Percentiles rank a stretch among this genome's conserved stretches.
Evolutionary conservation across 192 early-diverging fungal genomes (phyloP).

Genomic region (Rhizophagus clarus): DNA sequence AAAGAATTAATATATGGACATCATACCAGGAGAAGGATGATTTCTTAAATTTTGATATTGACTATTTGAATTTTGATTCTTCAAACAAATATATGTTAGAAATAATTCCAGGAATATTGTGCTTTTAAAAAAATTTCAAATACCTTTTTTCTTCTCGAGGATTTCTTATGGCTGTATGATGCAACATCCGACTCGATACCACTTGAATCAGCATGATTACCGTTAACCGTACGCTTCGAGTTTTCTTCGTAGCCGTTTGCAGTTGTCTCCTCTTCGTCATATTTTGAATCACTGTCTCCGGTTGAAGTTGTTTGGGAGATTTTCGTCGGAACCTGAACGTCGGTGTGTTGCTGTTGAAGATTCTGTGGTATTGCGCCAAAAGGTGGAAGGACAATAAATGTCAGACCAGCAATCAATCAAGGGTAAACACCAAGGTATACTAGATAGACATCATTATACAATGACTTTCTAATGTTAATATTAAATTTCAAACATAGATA

Average conservation of each 20-base stretch:
- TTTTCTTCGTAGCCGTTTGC: background rate
- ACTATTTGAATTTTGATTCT: conserved; percentile 23
- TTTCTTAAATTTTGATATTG: conserved; percentile 21
- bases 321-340: background rate
- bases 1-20: background rate
- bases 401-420: background rate
- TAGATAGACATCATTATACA: background rate
- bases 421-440: background rate
- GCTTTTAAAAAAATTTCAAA: background rate
- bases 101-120: background rate
- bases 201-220: conserved; percentile 8
- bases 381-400: background rate
- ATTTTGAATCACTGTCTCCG: conserved; percentile 30
- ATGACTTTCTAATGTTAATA: background rate
- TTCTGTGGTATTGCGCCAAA: background rate
- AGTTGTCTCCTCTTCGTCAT: conserved; percentile 20
- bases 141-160: conserved; percentile 24
- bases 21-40: background rate
- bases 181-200: conserved; percentile 20
- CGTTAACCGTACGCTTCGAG: conserved; percentile 1
- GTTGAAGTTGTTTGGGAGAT: conserved; percentile 19
- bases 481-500: background rate
- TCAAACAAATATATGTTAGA: background rate
- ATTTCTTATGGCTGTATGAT: conserved; percentile 15
- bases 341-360: background rate